Evolutionary conservation across 345 rosid species (phyloP), one percentile per base, ranked within the genome.

Genomic region (Atalantia buxifolia): DNA sequence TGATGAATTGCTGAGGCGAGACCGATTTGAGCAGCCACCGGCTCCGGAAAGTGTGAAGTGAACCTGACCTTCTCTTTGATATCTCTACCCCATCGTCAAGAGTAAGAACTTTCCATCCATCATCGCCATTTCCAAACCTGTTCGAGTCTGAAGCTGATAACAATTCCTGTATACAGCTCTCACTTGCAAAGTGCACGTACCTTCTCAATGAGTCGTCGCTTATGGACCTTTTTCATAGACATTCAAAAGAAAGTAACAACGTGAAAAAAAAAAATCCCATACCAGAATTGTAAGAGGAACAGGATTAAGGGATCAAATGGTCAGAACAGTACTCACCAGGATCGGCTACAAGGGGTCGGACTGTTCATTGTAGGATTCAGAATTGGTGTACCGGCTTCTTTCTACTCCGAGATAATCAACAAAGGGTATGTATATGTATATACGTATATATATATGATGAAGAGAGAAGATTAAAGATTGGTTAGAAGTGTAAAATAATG

Each of bases 141-240:
- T 85, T 86, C 2, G 93, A 80, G 14, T 85, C 92, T 9, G 98
- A 93, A 35, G 98, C 93, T 10, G 92, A 83, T 57, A 90, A 82
- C 76, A 89, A 74, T 73, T 93, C 98, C 83, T 93, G 98, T 71
- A 91, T 90, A 77, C 96, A 92, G 74, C 84, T 88, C 79, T 93
- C 96, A 56, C 96, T 91, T 0, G 98, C 98, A 70, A 92, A 92
- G 35, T 85, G 89, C 69, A 93, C 98, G 66, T 92, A 93, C 70
- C 96, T 86, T 75, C 84, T 90, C 50, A 93, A 30, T 0, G 98
- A 93, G 33, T 90, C 96, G 73, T 93, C 98, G 21, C 98, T 93
- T 30, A 93, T 86, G 9, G 94, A 88, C 98, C 98, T 88, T n/a
- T n/a, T n/a, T 9, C 28, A 35, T 38, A 55, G 94, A 88, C 98